These are phyloP conservation scores for Lactarius akahatsu DNA, from an alignment of 768 basidiomycete genomes.

Conservation along the genomic window DNA sequence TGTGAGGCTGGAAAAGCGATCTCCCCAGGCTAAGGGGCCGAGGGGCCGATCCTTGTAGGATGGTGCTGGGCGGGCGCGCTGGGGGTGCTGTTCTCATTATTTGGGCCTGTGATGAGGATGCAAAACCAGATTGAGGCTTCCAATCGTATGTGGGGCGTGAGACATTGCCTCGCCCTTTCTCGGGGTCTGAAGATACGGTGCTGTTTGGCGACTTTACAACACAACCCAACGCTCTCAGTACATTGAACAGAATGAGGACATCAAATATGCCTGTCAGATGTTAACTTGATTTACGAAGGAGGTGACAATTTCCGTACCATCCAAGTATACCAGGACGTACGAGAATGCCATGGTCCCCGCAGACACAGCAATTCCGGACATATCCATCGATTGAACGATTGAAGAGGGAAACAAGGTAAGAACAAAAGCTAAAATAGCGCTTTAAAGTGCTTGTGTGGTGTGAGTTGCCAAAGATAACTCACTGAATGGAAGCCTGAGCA, in stretches of 20 bases:
- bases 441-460: constrained; percentile 17
- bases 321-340: constrained; percentile 31
- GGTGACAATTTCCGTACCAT: constrained; percentile 42
- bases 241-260: constrained; percentile 65
- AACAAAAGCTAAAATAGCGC: constrained; percentile 54
- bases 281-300: constrained; percentile 12
- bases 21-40: neutral
- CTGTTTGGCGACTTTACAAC: constrained; percentile 41
- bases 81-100: constrained; percentile 7
- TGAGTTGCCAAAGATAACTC: constrained; percentile 29
- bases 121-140: neutral
- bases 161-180: neutral
- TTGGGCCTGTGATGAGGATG: neutral
- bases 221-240: constrained; percentile 58
- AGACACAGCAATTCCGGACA: constrained; percentile 51
- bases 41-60: neutral
- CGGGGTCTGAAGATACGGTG: neutral
- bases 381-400: constrained; percentile 47
- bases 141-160: constrained; percentile 10
- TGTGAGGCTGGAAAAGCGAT: constrained; percentile 15
- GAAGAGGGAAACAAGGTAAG: constrained; percentile 59
- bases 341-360: constrained; percentile 50
- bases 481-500: constrained; percentile 60
- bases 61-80: neutral
- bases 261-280: constrained; percentile 56